Evolutionary conservation across 176 grass and related monocot genomes (phyloP), one percentile per base, ranked within the genome.

Genomic region (Thalia dealbata): DNA sequence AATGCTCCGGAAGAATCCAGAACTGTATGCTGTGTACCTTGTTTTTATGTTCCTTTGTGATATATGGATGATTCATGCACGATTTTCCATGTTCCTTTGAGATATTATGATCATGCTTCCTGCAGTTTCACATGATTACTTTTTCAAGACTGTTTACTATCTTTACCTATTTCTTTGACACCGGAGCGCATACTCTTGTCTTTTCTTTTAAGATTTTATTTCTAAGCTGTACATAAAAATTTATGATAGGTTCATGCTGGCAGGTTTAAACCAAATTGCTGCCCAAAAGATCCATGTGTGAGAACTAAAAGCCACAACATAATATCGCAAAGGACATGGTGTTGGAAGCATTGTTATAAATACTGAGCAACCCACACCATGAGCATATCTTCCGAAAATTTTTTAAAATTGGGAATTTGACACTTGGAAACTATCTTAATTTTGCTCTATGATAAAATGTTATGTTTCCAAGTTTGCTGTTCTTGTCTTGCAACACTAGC

Each of bases 1-100:
- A 56, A 92, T 97, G 87, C 89, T 97, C 81, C 88, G 83, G 27
- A 84, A 65, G 41, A 83, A 90, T 70, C 29, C 81, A 73, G 86
- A 88, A 52, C 74, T 74, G 89, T 75, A 62, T 63, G 73, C 45
- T 63, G 41, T 46, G 22, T 28, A 72, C 46, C 35, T 63, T 68
- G 10, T 68, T 42, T 11, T 43, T 68, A 68, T 43, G 23, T 63
- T 63, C 62, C 25, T 18, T 30, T 64, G 24, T 32, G n/a, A 64
- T 64, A 64, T 32, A 64, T 3, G 12, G 11, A 64, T 30, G 15
- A 42, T 67, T 67, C 32, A 42, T 38, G 18, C 16, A 68, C 22
- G 65, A 38, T 68, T 68, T 13, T 43, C 3, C 18, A 14, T 68
- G 25, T 11, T 68, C 16, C n/a, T 68, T 43, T 68, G n/a, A n/a